Evolutionary conservation across 108 stramenopile species (phyloP).

Genomic region (Stephanodiscus minutulus): DNA sequence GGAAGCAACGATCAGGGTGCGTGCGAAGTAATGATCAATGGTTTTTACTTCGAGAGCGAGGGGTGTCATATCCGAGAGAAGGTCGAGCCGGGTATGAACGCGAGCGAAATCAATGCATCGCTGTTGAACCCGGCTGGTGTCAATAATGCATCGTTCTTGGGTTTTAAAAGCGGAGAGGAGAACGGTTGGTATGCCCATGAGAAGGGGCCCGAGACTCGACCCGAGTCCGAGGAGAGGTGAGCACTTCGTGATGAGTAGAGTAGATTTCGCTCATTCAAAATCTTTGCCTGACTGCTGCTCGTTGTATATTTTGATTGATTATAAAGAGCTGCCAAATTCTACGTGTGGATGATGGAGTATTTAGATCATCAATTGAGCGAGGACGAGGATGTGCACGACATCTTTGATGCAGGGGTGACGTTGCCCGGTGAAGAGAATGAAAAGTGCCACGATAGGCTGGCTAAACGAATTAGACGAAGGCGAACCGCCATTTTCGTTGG

Average conservation of each 20-base stretch:
- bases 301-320: not conserved
- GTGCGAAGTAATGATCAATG: conserved; percentile 54
- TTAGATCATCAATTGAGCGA: conserved; percentile 58
- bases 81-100: conserved; percentile 71
- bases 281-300: not conserved
- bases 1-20: conserved; percentile 12
- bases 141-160: conserved; percentile 43
- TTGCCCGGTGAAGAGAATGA: conserved; percentile 69
- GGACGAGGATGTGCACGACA: conserved; percentile 39
- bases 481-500: conserved; percentile 66
- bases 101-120: conserved; percentile 47
- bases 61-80: conserved; percentile 68
- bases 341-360: conserved; percentile 74
- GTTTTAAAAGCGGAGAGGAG: conserved; percentile 51
- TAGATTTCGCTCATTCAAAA: not conserved
- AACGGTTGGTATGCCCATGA: conserved; percentile 75
- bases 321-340: conserved; percentile 65
- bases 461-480: conserved; percentile 45
- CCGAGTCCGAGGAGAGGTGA: conserved; percentile 54
- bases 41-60: conserved; percentile 73
- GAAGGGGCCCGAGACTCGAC: conserved; percentile 65
- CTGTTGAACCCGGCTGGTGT: conserved; percentile 23
- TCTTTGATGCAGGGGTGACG: conserved; percentile 78
- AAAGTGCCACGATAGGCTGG: conserved; percentile 52
- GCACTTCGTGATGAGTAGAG: not conserved